Base-by-base conservation (phyloP, 768 basidiomycete genomes). In the Mycena polygramma region DNA sequence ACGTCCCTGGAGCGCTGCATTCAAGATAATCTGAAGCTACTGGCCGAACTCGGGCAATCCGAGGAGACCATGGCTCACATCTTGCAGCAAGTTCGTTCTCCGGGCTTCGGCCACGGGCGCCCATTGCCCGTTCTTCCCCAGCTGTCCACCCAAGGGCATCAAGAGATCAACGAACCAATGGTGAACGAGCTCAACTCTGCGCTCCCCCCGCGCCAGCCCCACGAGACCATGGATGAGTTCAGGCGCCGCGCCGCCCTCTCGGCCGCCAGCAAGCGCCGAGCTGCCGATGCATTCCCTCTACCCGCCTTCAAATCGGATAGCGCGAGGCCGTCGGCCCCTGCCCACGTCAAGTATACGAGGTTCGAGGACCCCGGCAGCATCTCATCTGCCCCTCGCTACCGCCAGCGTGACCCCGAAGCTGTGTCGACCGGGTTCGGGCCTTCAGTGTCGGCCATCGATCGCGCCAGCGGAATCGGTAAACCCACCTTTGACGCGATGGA, bases 291-390 rank as follows among this genome's bases (percentile, higher is more conserved):
- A 24, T 51, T 51, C 49, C 8, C n/a, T 9, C 19, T 51, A 24
- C 49, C 49, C 49, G n/a, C 3, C n/a, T n/a, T n/a, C n/a, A n/a
- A n/a, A n/a, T n/a, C n/a, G n/a, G 49, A 9, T 3, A 20, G 20
- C 20, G 13, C 4, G 2, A 22, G 49, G 9, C 4, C 36, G 13
- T 30, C 7, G 7, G n/a, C n/a, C n/a, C n/a, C n/a, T n/a, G n/a
- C n/a, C n/a, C 53, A 4, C 6, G 13, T 15, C 36, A 35, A 37
- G 53, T 7, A 6, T 36, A 30, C 30, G 17, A 17, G 49, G 8
- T 55, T 55, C 53, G 26, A 55, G 14, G 53, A 55, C 36, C 13
- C 30, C 5, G 53, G 53, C 24, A 55, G 53, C 36, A 35, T 55
- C 19, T 55, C 53, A 15, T 14, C 53, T 20, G 26, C 26, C 14